phyloP scores from a whole-genome alignment of 164 flowering plant genomes.

The Euptelea pleiosperma region DNA sequence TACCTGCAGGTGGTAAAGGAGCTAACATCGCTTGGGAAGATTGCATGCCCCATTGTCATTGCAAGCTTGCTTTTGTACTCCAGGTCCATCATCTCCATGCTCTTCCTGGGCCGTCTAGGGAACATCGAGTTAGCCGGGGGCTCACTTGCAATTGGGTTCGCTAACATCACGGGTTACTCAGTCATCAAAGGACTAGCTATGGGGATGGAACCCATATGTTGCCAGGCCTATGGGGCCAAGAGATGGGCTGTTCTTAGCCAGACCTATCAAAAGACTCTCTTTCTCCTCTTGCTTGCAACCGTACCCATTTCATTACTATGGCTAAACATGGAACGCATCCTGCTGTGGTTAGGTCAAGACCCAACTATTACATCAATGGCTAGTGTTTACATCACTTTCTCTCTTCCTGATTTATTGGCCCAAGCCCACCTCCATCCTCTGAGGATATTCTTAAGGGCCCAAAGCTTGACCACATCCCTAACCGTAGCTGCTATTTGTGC shows the following conservation, averaged over 20 bases:
- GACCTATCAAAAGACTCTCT: conserved; percentile 23
- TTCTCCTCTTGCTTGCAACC: conserved; percentile 21
- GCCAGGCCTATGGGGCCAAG: conserved; percentile 38
- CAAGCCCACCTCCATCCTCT: conserved; percentile 42
- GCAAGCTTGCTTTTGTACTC: conserved; percentile 25
- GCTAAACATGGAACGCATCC: conserved; percentile 37
- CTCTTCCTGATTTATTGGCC: conserved; percentile 38
- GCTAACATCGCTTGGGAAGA: conserved; percentile 25
- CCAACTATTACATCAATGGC: conserved; percentile 27
- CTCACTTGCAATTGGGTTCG: conserved; percentile 29
- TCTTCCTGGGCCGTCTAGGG: conserved; percentile 31
- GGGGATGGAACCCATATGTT: conserved; percentile 42
- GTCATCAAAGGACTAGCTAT: conserved; percentile 35
- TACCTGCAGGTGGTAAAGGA: conserved; percentile 37
- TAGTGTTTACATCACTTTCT: conserved; percentile 22
- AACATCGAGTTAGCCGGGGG: conserved; percentile 32
- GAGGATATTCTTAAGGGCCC: conserved; percentile 37
- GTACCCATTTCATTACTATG: conserved; percentile 32
- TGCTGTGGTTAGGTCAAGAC: conserved; percentile 37
- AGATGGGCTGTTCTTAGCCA: conserved; percentile 17
- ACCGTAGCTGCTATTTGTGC: conserved; percentile 27
- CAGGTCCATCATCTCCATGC: conserved; percentile 29
- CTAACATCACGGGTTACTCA: conserved; percentile 40
- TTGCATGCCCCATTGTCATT: conserved; percentile 22
- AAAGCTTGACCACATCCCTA: conserved; percentile 34